phyloP scores from a whole-genome alignment of 169 alveolate species.

The Cyclospora cayetanensis region DNA sequence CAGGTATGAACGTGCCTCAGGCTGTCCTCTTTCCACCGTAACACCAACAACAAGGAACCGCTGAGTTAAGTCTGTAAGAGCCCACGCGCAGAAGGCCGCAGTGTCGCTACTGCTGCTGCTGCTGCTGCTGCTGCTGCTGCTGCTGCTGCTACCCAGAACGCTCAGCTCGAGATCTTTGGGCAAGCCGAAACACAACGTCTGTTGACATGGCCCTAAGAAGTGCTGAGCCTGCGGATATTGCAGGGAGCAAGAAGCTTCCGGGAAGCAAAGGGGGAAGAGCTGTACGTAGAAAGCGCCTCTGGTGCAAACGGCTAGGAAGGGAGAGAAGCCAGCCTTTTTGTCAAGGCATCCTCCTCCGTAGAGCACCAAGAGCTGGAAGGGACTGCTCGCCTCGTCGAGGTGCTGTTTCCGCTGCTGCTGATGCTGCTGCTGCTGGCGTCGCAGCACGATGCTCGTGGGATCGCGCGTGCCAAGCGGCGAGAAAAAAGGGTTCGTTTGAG shows the following conservation, averaged over 20 bases:
- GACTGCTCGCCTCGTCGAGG: background rate
- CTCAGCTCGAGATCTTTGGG: background rate
- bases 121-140: constrained; percentile 16
- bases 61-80: background rate
- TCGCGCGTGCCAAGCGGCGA: background rate
- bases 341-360: background rate
- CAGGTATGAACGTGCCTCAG: background rate
- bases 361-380: background rate
- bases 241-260: background rate
- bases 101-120: background rate
- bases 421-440: background rate
- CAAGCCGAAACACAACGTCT: constrained; percentile 1
- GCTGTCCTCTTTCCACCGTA: background rate
- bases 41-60: background rate
- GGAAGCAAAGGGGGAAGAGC: background rate
- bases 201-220: background rate
- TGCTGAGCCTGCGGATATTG: background rate
- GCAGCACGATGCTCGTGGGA: background rate
- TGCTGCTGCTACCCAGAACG: background rate
- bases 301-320: background rate
- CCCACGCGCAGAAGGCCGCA: background rate
- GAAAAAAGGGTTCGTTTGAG: background rate
- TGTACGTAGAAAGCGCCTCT: background rate
- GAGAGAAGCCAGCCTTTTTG: background rate
- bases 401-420: background rate